Conservation (phyloP, 805 yeast genomes). For the Nematodospora valgi region DNA sequence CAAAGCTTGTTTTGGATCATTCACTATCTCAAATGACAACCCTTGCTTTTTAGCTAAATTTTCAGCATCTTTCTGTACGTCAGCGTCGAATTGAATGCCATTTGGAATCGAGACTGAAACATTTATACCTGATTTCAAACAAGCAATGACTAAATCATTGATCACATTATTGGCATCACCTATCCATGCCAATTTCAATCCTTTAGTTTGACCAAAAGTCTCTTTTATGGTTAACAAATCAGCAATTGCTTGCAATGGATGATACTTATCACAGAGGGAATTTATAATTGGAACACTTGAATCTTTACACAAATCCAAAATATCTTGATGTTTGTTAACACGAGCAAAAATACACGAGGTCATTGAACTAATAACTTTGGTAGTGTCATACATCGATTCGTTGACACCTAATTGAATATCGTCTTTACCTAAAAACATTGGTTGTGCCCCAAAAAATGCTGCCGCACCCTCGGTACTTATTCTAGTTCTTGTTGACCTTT, state of each 20-base stretch:
- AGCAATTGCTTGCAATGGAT: constrained; percentile 93
- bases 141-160: constrained; percentile 87
- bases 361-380: constrained; percentile 91
- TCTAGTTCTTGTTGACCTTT: constrained; percentile 94
- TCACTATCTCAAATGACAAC: constrained; percentile 49
- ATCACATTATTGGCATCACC: constrained; percentile 97
- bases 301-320: constrained; percentile 69
- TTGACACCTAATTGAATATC: constrained; percentile 97
- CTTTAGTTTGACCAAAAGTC: constrained; percentile 54
- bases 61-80: constrained; percentile 52
- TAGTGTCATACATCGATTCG: constrained; percentile 85
- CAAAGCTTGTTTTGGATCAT: constrained; percentile 76
- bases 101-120: constrained; percentile 82
- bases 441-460: constrained; percentile 88
- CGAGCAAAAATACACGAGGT: constrained; percentile 97
- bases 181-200: constrained; percentile 85
- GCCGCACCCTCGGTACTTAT: constrained; percentile 94
- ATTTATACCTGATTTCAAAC: constrained; percentile 77
- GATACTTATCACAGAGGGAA: constrained; percentile 88
- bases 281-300: constrained; percentile 90
- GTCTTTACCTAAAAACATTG: constrained; percentile 94
- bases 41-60: constrained; percentile 47
- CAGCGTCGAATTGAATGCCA: constrained; percentile 60
- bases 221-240: constrained; percentile 87
- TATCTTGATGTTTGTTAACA: constrained; percentile 81